These are phyloP conservation scores for Lotus japonicus DNA, from an alignment of 306 rosid genomes.

Conservation along the genomic window DNA sequence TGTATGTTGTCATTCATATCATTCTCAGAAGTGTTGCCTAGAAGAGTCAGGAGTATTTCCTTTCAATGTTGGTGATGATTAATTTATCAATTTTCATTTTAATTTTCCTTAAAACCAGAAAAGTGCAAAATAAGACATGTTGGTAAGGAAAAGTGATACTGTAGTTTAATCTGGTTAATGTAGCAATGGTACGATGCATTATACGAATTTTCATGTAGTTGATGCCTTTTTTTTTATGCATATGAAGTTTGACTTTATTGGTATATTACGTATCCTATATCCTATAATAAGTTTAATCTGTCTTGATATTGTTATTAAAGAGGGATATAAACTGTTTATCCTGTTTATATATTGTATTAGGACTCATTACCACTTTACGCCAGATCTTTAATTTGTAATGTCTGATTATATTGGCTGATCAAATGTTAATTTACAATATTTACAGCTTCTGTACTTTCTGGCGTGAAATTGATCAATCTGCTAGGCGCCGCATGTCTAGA, in stretches of 20 bases:
- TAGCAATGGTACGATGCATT: neutral
- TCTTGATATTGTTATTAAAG: neutral
- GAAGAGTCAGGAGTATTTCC: neutral
- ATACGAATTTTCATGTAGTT: neutral
- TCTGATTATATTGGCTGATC: constrained; percentile 2
- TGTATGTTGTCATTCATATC: neutral
- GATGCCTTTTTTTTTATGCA: neutral
- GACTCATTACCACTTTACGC: neutral
- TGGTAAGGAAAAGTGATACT: neutral
- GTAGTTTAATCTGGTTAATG: constrained; percentile 5
- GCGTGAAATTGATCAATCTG: constrained; percentile 84
- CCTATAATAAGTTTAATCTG: neutral
- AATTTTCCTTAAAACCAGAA: constrained; percentile 3
- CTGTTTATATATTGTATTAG: neutral
- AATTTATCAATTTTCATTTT: neutral
- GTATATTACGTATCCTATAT: neutral
- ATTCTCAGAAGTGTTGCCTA: neutral
- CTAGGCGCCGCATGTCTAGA: constrained; percentile 81
- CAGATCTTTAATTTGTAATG: neutral
- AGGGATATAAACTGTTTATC: neutral
- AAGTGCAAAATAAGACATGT: constrained; percentile 5
- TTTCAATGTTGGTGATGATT: neutral
- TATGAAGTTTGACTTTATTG: neutral
- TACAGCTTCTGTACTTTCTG: constrained; percentile 82
- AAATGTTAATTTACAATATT: constrained; percentile 13